Conservation (phyloP, 768 basidiomycete genomes). For the Tulasnella sp. region DNA sequence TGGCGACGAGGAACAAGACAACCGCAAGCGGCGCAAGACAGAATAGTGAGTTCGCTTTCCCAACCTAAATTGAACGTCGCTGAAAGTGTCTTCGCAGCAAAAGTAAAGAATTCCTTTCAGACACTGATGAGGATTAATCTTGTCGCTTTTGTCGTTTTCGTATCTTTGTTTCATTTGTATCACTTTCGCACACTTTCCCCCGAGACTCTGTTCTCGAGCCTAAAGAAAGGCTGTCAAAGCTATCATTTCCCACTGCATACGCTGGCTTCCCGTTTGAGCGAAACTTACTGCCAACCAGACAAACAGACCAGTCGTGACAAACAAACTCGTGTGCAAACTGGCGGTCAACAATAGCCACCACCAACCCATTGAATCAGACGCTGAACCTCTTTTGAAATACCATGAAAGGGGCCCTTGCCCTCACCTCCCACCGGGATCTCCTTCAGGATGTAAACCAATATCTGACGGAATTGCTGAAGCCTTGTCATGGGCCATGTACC, state of each 20-base stretch:
- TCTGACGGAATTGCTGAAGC: neutral
- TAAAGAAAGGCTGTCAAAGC: neutral
- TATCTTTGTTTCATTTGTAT: neutral
- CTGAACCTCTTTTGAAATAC: neutral
- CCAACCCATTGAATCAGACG: neutral
- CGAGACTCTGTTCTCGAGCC: neutral
- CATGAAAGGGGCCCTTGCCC: neutral
- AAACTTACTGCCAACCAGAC: neutral
- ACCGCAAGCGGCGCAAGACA: constrained; percentile 58
- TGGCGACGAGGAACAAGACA: constrained; percentile 53
- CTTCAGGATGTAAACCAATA: neutral
- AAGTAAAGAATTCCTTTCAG: constrained; percentile 81
- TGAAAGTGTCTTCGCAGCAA: constrained; percentile 51
- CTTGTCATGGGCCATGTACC: neutral
- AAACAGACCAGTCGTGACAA: neutral
- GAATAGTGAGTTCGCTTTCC: constrained; percentile 27
- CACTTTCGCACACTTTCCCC: neutral
- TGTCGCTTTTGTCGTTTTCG: neutral
- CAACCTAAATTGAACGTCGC: neutral
- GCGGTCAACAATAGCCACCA: neutral
- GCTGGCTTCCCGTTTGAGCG: no score
- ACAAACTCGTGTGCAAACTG: neutral
- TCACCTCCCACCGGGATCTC: neutral
- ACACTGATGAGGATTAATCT: constrained; percentile 60
- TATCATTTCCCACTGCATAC: neutral